Conservation (phyloP, 2,329 filamentous ascomycete genomes). For the Sclerotinia subarctica region DNA sequence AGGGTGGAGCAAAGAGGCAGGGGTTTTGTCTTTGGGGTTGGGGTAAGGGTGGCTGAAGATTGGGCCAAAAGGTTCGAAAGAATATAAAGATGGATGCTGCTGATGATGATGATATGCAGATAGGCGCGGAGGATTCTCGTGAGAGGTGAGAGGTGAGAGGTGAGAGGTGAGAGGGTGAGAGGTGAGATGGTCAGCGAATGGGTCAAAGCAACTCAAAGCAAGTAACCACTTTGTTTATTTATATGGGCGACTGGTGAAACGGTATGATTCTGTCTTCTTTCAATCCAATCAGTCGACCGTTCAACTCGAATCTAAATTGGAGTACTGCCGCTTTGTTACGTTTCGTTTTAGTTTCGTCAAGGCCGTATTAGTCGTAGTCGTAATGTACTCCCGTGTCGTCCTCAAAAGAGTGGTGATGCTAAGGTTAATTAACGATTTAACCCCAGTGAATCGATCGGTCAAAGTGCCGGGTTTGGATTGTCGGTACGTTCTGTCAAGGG, state of each 20-base stretch:
- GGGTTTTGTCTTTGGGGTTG: not conserved
- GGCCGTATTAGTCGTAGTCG: slow-evolving; percentile 4
- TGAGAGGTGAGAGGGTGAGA: too few species aligned
- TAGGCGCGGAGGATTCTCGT: slow-evolving; percentile 20
- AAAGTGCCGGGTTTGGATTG: slow-evolving; percentile 1
- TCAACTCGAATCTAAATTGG: slow-evolving; percentile 4
- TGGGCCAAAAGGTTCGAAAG: not conserved
- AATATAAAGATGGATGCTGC: too few species aligned
- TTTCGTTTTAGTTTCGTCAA: slow-evolving; percentile 6
- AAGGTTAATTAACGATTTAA: not conserved
- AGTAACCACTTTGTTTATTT: slow-evolving; percentile 2
- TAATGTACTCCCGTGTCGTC: not conserved
- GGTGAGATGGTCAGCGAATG: slow-evolving; percentile 8
- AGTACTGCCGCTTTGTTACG: slow-evolving; percentile 10
- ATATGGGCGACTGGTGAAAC: slow-evolving; percentile 18
- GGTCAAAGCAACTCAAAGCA: slow-evolving; percentile 10
- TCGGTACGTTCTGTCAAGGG: not conserved
- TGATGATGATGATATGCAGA: slow-evolving; percentile 17
- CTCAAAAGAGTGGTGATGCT: slow-evolving; percentile 2
- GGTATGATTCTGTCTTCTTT: not conserved
- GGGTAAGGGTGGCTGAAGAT: slow-evolving; percentile 16
- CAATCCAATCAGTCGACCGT: not conserved
- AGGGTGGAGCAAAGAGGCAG: slow-evolving; percentile 13
- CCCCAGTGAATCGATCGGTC: slow-evolving; percentile 13
- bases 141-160: slow-evolving; percentile 1